Evolutionary conservation across 2,329 filamentous ascomycete genomes (phyloP).

Genomic region (Ascochyta viciae-villosae): DNA sequence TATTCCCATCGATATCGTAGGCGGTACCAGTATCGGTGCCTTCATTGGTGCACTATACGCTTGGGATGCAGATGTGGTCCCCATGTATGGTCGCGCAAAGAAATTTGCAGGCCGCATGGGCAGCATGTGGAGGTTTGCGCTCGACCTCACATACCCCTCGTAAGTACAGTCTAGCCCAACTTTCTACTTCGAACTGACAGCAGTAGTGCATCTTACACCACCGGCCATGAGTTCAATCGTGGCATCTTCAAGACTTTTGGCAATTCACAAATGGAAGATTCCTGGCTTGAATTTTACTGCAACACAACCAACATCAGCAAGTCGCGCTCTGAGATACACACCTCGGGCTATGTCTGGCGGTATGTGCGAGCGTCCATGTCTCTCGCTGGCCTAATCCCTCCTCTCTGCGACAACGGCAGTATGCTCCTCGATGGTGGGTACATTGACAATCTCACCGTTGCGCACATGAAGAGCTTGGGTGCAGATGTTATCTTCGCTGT

Average conservation of each 20-base stretch:
- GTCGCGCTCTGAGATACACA: constrained; percentile 89
- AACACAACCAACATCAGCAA: constrained; percentile 99
- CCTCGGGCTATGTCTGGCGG: constrained; percentile 95
- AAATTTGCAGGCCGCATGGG: constrained; percentile 99
- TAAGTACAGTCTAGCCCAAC: constrained; percentile 32
- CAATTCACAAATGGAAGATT: constrained; percentile 96
- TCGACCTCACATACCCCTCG: constrained; percentile 95
- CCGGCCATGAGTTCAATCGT: constrained; percentile 97
- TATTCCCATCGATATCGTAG: constrained; percentile 93
- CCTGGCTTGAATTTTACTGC: constrained; percentile 99
- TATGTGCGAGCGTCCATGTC: constrained; percentile 98
- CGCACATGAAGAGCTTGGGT: constrained; percentile 94
- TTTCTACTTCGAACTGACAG: constrained; percentile 17
- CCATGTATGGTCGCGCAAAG: constrained; percentile 95
- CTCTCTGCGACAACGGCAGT: constrained; percentile 93
- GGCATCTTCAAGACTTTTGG: constrained; percentile 99
- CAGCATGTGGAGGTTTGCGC: constrained; percentile 97
- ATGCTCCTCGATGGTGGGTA: constrained; percentile 98
- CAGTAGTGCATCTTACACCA: constrained; percentile 82
- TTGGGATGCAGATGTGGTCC: constrained; percentile 93
- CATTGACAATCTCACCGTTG: constrained; percentile 94
- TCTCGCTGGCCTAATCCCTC: constrained; percentile 87
- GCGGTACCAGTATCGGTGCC: constrained; percentile 93
- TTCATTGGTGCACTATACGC: constrained; percentile 97
- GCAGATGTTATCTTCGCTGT: constrained; percentile 95